phyloP scores from a whole-genome alignment of 2,329 filamentous ascomycete species.

The Stagonosporopsis chrysanthemi region DNA sequence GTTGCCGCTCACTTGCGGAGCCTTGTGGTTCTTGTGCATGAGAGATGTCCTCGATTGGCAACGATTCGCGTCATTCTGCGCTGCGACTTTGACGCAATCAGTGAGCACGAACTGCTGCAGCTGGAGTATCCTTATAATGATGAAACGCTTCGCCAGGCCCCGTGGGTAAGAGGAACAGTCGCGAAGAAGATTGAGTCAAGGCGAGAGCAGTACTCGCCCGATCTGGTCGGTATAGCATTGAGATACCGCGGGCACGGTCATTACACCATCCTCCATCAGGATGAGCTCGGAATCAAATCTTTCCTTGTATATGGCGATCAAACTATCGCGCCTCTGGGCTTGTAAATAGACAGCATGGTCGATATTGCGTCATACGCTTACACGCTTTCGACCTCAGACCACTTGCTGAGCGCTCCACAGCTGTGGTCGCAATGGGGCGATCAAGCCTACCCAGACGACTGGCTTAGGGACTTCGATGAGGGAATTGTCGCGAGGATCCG shows the following conservation, averaged over 20 bases:
- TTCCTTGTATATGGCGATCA: not conserved
- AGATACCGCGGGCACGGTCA: not conserved
- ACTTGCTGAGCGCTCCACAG: not conserved
- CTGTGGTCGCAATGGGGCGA: not conserved
- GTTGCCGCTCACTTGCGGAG: not conserved
- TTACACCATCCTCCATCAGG: not conserved
- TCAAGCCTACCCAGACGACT: not conserved
- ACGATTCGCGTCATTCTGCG: not conserved
- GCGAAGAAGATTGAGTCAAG: not conserved
- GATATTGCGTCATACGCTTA: not conserved
- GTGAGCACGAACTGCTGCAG: not conserved
- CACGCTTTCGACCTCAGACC: not conserved
- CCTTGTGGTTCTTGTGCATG: not conserved
- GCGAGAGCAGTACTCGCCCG: not conserved
- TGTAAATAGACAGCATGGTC: not conserved
- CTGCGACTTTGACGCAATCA: not conserved
- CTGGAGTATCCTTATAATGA: not conserved
- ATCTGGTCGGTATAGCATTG: not conserved
- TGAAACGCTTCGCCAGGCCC: not conserved
- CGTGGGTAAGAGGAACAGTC: too few relatives aligned
- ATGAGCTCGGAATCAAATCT: not conserved
- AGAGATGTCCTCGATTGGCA: not conserved
- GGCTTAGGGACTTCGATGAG: not conserved
- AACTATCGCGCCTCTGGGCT: not conserved
- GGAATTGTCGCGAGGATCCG: not conserved